These are phyloP conservation scores for Bacterosira constricta DNA, from an alignment of 108 stramenopile species.

Conservation along the genomic window DNA sequence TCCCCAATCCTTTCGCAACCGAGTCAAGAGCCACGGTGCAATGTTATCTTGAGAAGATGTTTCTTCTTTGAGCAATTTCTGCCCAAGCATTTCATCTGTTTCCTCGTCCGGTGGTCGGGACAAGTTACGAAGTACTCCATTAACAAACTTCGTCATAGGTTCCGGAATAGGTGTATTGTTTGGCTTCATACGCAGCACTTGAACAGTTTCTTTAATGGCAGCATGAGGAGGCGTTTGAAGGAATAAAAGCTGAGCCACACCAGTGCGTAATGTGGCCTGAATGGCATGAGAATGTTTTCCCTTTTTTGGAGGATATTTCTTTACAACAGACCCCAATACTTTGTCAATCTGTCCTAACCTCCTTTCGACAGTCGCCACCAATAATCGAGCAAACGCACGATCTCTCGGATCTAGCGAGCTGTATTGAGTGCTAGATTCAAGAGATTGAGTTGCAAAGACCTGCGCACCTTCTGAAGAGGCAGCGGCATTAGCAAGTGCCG, in stretches of 20 bases:
- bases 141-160: slow-evolving; percentile 77
- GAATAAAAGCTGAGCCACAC: slow-evolving; percentile 78
- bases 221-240: slow-evolving; percentile 65
- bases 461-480: slow-evolving; percentile 1
- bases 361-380: slow-evolving; percentile 74
- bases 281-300: slow-evolving; percentile 45
- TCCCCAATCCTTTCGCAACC: slow-evolving; percentile 66
- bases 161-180: slow-evolving; percentile 43
- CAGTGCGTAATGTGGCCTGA: slow-evolving; percentile 64
- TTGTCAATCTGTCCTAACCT: slow-evolving; percentile 77
- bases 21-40: slow-evolving; percentile 60
- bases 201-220: slow-evolving; percentile 77
- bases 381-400: slow-evolving; percentile 67
- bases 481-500: slow-evolving; percentile 32
- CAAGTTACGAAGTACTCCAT: slow-evolving; percentile 74
- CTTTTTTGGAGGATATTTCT: slow-evolving; percentile 34
- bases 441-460: slow-evolving; percentile 49
- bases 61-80: slow-evolving; percentile 36
- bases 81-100: slow-evolving; percentile 24
- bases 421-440: slow-evolving; percentile 59
- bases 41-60: slow-evolving; percentile 64
- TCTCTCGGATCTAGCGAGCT: slow-evolving; percentile 58
- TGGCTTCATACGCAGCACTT: slow-evolving; percentile 59
- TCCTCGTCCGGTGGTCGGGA: slow-evolving; percentile 33
- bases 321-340: slow-evolving; percentile 40